phyloP scores from a whole-genome alignment of 1,139 yeast genomes.

The Nakaseomyces glabratus region DNA sequence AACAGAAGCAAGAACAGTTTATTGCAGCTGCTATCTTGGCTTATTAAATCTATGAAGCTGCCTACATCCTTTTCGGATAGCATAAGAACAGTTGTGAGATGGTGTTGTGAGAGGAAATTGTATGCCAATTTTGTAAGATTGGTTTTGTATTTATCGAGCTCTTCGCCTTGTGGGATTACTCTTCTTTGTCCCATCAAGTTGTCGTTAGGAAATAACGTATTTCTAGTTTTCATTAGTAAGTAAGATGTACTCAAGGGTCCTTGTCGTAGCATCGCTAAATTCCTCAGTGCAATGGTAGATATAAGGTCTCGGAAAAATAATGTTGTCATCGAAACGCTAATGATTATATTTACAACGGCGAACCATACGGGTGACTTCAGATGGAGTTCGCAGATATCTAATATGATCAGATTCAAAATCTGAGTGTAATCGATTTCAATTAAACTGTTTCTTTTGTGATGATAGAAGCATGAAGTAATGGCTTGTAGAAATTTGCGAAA shows the following conservation, averaged over 20 bases:
- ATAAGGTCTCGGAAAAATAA: background rate
- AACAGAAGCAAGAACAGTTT: background rate
- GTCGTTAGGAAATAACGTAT: conserved; percentile 26
- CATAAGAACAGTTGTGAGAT: background rate
- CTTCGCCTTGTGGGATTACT: conserved; percentile 18
- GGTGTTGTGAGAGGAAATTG: background rate
- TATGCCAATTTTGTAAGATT: background rate
- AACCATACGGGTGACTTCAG: conserved; percentile 23
- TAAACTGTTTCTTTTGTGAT: too few species aligned
- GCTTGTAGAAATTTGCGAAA: too few species aligned
- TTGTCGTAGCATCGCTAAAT: background rate
- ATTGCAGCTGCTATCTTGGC: background rate
- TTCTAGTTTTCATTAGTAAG: conserved; percentile 11
- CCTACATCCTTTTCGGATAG: background rate
- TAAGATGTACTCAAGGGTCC: conserved; percentile 1
- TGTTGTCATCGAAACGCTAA: conserved; percentile 7
- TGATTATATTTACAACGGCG: conserved; percentile 8
- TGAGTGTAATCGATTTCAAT: too few species aligned
- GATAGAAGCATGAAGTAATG: too few species aligned
- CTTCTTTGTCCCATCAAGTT: conserved; percentile 23
- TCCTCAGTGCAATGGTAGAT: background rate
- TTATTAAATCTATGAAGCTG: background rate
- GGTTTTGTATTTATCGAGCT: conserved; percentile 2
- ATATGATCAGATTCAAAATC: conserved; percentile 14
- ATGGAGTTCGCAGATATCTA: conserved; percentile 16